Conservation (phyloP, 192 early-diverging fungal species). For the Lunasporangiospora selenospora region DNA sequence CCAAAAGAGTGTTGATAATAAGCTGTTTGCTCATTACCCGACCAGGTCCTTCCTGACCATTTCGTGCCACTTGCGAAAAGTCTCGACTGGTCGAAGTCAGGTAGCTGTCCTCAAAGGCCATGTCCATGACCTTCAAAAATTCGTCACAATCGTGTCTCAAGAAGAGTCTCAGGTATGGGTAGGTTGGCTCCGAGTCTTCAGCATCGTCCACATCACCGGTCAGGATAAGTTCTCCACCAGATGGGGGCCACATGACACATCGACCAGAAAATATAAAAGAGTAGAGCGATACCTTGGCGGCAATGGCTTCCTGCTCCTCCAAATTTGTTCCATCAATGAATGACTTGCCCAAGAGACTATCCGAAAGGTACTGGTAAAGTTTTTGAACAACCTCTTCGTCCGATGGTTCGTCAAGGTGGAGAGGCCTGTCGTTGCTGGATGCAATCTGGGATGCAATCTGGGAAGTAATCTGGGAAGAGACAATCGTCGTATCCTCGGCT, state of each 20-base stretch:
- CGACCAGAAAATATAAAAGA: slow-evolving; percentile 67
- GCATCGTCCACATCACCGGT: slow-evolving; percentile 56
- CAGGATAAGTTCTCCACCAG: slow-evolving; percentile 59
- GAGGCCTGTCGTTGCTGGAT: slow-evolving; percentile 21
- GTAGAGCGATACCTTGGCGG: slow-evolving; percentile 60
- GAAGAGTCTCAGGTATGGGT: slow-evolving; percentile 63
- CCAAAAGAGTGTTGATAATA: slow-evolving; percentile 64
- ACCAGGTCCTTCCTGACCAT: slow-evolving; percentile 60
- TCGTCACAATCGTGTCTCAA: slow-evolving; percentile 59
- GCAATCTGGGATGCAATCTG: too few relatives aligned
- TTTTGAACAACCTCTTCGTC: slow-evolving; percentile 53
- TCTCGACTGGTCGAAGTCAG: slow-evolving; percentile 36
- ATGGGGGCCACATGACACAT: slow-evolving; percentile 65
- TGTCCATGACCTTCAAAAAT: slow-evolving; percentile 57
- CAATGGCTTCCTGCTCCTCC: slow-evolving; percentile 48
- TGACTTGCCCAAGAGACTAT: slow-evolving; percentile 55
- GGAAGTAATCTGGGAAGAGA: too few relatives aligned
- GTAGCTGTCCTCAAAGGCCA: slow-evolving; percentile 67
- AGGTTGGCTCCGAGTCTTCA: slow-evolving; percentile 63
- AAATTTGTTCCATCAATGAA: slow-evolving; percentile 56
- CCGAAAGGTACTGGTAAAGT: slow-evolving; percentile 59
- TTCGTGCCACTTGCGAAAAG: slow-evolving; percentile 37
- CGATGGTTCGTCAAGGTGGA: slow-evolving; percentile 3
- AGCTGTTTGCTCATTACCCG: slow-evolving; percentile 64
- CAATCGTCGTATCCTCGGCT: too few relatives aligned